These are phyloP conservation scores for Phytophthora sp. DNA, from an alignment of 352 stramenopile species.

Conservation along the genomic window DNA sequence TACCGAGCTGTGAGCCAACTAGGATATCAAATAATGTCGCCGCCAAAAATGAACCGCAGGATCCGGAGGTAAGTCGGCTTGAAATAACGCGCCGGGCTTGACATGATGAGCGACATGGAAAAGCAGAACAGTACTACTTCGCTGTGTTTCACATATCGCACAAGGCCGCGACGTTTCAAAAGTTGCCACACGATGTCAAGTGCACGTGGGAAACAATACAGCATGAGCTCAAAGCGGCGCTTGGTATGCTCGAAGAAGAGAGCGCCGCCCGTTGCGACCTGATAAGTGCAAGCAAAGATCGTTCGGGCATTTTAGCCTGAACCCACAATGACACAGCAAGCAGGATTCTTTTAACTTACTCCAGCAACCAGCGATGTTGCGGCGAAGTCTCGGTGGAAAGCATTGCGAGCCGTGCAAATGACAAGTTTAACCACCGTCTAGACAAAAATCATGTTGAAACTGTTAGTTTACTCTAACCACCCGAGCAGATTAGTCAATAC, in stretches of 20 bases:
- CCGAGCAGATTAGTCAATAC: background rate
- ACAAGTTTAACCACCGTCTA: constrained; percentile 78
- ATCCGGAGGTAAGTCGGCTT: constrained; percentile 87
- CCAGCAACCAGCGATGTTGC: constrained; percentile 54
- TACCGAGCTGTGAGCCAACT: no score
- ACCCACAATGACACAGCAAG: background rate
- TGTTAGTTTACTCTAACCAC: constrained; percentile 1
- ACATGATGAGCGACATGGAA: constrained; percentile 88
- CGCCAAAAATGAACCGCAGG: constrained; percentile 84
- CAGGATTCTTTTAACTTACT: constrained; percentile 41
- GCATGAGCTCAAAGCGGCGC: constrained; percentile 84
- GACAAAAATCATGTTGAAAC: background rate
- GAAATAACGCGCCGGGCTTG: constrained; percentile 76
- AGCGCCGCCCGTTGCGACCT: constrained; percentile 64
- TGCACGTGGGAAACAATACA: constrained; percentile 79
- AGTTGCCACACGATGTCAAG: constrained; percentile 85
- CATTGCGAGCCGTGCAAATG: constrained; percentile 76
- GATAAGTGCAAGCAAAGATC: background rate
- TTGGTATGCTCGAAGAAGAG: constrained; percentile 86
- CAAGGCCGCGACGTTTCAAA: constrained; percentile 66
- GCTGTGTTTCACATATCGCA: constrained; percentile 78
- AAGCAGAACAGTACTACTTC: constrained; percentile 86
- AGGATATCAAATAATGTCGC: constrained; percentile 71
- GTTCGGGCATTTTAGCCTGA: no score
- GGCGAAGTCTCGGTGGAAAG: constrained; percentile 67